Conservation (phyloP, 1,139 yeast genomes). For the Debaryomyces sp. region DNA sequence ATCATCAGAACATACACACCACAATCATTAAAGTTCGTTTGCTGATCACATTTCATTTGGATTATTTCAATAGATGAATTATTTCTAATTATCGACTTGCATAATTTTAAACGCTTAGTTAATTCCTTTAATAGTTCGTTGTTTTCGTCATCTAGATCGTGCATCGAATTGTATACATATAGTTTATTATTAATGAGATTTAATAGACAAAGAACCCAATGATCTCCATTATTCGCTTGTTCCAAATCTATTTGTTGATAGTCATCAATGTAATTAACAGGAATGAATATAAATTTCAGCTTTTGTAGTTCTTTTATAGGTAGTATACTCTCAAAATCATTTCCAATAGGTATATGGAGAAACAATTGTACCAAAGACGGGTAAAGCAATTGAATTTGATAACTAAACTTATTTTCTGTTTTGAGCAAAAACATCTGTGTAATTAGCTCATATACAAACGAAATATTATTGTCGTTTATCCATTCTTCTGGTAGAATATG, state of each 20-base stretch:
- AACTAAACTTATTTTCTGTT: slow-evolving; percentile 16
- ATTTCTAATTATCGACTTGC: slow-evolving; percentile 21
- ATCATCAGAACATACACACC: slow-evolving; percentile 48
- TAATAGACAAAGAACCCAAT: slow-evolving; percentile 45
- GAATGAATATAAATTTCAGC: slow-evolving; percentile 42
- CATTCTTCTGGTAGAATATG: slow-evolving; percentile 59
- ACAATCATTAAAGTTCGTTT: slow-evolving; percentile 49
- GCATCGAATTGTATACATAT: slow-evolving; percentile 47
- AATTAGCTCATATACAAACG: slow-evolving; percentile 63
- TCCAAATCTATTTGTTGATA: slow-evolving; percentile 29
- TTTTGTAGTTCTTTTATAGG: slow-evolving; percentile 36
- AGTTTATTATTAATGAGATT: slow-evolving; percentile 33
- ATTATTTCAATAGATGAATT: slow-evolving; percentile 24
- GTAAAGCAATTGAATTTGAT: slow-evolving; percentile 34
- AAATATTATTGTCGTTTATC: slow-evolving; percentile 72
- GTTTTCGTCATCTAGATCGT: slow-evolving; percentile 21
- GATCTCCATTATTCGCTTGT: slow-evolving; percentile 43
- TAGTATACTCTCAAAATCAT: slow-evolving; percentile 28
- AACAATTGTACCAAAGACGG: slow-evolving; percentile 47
- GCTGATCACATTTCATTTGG: slow-evolving; percentile 43
- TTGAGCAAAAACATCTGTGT: slow-evolving; percentile 19
- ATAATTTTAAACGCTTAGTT: slow-evolving; percentile 25
- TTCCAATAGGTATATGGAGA: slow-evolving; percentile 34
- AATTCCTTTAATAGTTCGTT: slow-evolving; percentile 25
- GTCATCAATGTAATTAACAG: slow-evolving; percentile 43